Conservation (phyloP, 805 yeast species). For the Ogataea methanolica region DNA sequence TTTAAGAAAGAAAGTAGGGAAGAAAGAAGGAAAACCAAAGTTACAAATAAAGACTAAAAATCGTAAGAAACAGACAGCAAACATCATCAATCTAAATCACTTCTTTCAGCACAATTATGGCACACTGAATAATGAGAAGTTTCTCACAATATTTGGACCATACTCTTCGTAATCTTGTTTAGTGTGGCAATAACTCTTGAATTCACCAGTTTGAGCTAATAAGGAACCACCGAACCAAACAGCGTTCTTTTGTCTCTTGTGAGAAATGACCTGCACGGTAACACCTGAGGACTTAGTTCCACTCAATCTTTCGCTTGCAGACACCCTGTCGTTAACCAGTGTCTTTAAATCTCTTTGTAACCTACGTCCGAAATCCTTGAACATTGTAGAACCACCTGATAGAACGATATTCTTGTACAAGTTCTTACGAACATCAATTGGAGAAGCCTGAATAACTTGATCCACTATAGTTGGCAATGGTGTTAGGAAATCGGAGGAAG, state of each 20-base stretch:
- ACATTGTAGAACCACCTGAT: slow-evolving; percentile 98
- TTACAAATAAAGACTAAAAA: neutral
- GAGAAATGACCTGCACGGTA: slow-evolving; percentile 94
- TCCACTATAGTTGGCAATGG: slow-evolving; percentile 97
- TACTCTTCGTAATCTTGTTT: slow-evolving; percentile 96
- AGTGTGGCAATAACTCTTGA: slow-evolving; percentile 93
- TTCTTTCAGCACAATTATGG: slow-evolving; percentile 42
- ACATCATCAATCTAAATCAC: neutral
- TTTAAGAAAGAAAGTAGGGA: neutral
- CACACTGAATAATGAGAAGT: slow-evolving; percentile 90
- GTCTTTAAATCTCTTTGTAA: slow-evolving; percentile 89
- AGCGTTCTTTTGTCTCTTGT: slow-evolving; percentile 96
- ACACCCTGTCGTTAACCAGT: slow-evolving; percentile 85
- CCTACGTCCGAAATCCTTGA: slow-evolving; percentile 96
- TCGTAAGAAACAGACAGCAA: neutral
- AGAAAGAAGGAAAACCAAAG: too few species aligned
- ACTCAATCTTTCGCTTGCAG: slow-evolving; percentile 69
- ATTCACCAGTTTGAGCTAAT: slow-evolving; percentile 95
- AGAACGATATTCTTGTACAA: slow-evolving; percentile 92
- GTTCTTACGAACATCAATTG: slow-evolving; percentile 97
- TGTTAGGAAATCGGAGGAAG: slow-evolving; percentile 88
- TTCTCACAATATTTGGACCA: slow-evolving; percentile 97
- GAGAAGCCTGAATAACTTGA: slow-evolving; percentile 89
- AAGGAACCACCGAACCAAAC: slow-evolving; percentile 99
- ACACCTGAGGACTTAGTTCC: slow-evolving; percentile 86